Conservation (phyloP, 1,284 basidiomycete genomes). For the Ceratobasidium sp. region DNA sequence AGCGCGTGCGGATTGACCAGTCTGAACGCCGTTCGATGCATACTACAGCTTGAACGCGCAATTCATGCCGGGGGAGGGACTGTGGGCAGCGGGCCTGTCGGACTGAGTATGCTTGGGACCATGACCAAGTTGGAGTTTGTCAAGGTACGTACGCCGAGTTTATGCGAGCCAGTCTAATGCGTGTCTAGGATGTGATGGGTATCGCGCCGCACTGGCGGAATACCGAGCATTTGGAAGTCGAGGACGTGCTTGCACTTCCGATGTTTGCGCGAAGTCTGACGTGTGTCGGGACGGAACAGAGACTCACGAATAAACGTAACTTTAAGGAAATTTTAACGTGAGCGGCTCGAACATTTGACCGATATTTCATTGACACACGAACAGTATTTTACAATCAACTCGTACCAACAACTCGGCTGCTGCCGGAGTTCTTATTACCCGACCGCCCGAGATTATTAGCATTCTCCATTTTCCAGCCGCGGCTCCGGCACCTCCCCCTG, state of each 20-base stretch:
- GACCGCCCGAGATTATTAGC: constrained; percentile 69
- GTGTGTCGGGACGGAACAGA: not conserved
- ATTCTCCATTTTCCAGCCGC: constrained; percentile 57
- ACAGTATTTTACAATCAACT: constrained; percentile 19
- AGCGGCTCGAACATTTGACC: not conserved
- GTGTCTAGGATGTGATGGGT: constrained; percentile 51
- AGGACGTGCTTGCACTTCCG: constrained; percentile 2
- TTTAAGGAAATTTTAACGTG: constrained; percentile 23
- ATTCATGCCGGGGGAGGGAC: constrained; percentile 7
- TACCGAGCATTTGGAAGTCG: constrained; percentile 12
- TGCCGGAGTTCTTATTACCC: constrained; percentile 62
- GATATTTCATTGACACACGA: not conserved
- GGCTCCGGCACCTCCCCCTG: constrained; percentile 4
- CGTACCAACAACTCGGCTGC: constrained; percentile 24
- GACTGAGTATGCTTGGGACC: constrained; percentile 49
- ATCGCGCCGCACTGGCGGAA: constrained; percentile 7
- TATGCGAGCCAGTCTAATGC: not conserved
- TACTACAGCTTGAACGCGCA: constrained; percentile 50
- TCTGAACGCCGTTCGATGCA: constrained; percentile 63
- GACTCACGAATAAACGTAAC: constrained; percentile 19
- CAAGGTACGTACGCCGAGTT: constrained; percentile 44
- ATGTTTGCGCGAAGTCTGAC: constrained; percentile 2
- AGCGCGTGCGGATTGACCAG: constrained; percentile 69
- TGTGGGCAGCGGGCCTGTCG: constrained; percentile 45
- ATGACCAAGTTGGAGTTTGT: constrained; percentile 37